Percentiles rank a stretch among this genome's conserved stretches.
These are phyloP conservation scores for Sinapis alba DNA, from an alignment of 441 rosid genomes.

Conservation along the genomic window DNA sequence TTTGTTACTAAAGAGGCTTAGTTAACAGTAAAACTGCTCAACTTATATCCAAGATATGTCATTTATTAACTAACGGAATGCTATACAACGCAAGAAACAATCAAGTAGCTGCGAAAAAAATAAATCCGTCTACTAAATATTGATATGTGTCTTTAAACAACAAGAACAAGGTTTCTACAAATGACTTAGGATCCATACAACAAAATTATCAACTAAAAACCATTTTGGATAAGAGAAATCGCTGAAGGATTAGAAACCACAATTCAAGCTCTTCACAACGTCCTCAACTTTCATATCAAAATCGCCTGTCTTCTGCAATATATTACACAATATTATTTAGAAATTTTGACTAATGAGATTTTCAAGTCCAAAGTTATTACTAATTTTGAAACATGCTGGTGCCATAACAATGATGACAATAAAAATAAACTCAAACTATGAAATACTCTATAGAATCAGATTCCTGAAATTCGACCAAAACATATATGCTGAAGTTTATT, in stretches of 20 bases:
- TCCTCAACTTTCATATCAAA: constrained; percentile 55
- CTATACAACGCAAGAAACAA: constrained; percentile 19
- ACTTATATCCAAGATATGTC: not conserved
- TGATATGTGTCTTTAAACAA: not conserved
- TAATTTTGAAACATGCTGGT: not conserved
- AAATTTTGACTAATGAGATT: not conserved
- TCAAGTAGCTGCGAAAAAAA: constrained; percentile 21
- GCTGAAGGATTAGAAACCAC: constrained; percentile 40
- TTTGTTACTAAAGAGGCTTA: not conserved
- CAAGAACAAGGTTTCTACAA: not conserved
- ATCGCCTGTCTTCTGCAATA: constrained; percentile 59
- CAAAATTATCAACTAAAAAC: constrained; percentile 10
- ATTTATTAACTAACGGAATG: not conserved
- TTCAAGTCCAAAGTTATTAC: not conserved
- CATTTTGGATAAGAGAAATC: constrained; percentile 6
- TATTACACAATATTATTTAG: not conserved
- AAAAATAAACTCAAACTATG: not conserved
- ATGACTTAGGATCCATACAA: constrained; percentile 1
- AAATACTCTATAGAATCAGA: not conserved
- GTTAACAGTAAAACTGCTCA: not conserved
- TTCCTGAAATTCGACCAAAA: not conserved
- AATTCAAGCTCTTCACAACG: constrained; percentile 55
- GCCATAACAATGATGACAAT: not conserved
- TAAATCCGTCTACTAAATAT: not conserved
- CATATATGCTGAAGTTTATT: not conserved